Evolutionary conservation across 2,329 filamentous ascomycete genomes (phyloP), one percentile per base, ranked within the genome.

Genomic region (Colletotrichum siamense): DNA sequence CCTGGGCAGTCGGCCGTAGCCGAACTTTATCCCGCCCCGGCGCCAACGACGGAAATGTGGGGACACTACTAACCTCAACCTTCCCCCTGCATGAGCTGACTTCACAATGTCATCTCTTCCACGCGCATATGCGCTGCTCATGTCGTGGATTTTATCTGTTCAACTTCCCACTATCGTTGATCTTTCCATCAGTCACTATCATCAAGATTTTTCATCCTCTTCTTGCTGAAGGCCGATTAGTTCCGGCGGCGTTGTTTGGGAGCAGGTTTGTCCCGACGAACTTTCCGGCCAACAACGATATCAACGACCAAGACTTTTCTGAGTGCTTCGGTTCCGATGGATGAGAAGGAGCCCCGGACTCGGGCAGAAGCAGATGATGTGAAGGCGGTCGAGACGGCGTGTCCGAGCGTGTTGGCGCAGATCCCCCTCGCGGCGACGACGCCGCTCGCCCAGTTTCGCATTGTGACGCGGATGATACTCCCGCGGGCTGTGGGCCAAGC

Each of bases 401-500:
- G 18, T 0, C 44, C 44, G 18, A 49, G n/a, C 0, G 44, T 49
- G 5, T 49, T 49, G 44, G 44, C 44, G 44, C 44, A 52, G 44
- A 5, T 52, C 0, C 44, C 44, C n/a, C 3, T 52, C 2, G 44
- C 44, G 10, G 44, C 44, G n/a, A 52, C 44, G 1, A 52, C 0
- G 2, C 44, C 44, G 6, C 44, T 52, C 1, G 44, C 44, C 16
- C 44, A 52, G 44, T 9, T 52, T 12, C 18, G 44, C 10, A 22
- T 10, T 10, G n/a, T 0, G 44, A 52, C 6, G 44, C 2, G n/a
- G 10, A 0, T 49, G 10, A 0, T 49, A 0, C 6, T 49, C 10
- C 44, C 44, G 10, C n/a, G n/a, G 3, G 44, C 0, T 5, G 0
- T 1, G n/a, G 44, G 22, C 0, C 44, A 0, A n/a, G 10, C 3